Conservation (phyloP, 768 basidiomycete species). For the Lentinula lateritia region DNA sequence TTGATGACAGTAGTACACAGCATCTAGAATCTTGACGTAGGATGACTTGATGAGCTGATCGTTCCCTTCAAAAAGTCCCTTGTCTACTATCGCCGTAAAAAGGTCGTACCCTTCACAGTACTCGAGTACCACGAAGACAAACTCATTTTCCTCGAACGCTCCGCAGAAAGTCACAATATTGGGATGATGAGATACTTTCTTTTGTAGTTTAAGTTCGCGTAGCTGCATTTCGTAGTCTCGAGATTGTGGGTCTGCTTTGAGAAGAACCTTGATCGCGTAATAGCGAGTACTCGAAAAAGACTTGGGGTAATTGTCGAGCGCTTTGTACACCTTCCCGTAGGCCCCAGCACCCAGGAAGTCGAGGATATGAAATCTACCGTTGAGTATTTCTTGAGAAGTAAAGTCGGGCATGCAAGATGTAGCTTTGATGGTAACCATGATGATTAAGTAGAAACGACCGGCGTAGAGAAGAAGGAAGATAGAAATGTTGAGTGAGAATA, state of each 20-base stretch:
- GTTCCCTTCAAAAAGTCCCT: slow-evolving; percentile 49
- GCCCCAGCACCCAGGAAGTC: slow-evolving; percentile 66
- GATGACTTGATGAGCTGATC: slow-evolving; percentile 56
- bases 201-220: slow-evolving; percentile 63
- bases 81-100: slow-evolving; percentile 59
- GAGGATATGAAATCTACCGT: slow-evolving; percentile 54
- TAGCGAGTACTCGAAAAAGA: slow-evolving; percentile 30
- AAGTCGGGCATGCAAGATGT: slow-evolving; percentile 1
- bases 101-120: slow-evolving; percentile 58
- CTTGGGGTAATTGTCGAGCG: slow-evolving; percentile 36
- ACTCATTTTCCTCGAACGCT: slow-evolving; percentile 54
- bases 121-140: slow-evolving; percentile 64
- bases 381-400: slow-evolving; percentile 11
- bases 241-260: slow-evolving; percentile 47
- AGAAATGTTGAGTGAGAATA: neutral
- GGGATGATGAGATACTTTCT: slow-evolving; percentile 45
- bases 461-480: neutral
- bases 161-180: slow-evolving; percentile 68
- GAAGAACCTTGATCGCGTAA: slow-evolving; percentile 75
- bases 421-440: neutral
- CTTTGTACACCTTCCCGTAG: slow-evolving; percentile 74
- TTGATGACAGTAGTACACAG: slow-evolving; percentile 67
- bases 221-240: slow-evolving; percentile 53
- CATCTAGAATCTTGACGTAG: slow-evolving; percentile 75
- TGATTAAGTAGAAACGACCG: neutral